A percentile compares a stretch with the other conserved stretches of the same genome.
phyloP scores from a whole-genome alignment of 805 yeast species.

The Yarrowia porcina region DNA sequence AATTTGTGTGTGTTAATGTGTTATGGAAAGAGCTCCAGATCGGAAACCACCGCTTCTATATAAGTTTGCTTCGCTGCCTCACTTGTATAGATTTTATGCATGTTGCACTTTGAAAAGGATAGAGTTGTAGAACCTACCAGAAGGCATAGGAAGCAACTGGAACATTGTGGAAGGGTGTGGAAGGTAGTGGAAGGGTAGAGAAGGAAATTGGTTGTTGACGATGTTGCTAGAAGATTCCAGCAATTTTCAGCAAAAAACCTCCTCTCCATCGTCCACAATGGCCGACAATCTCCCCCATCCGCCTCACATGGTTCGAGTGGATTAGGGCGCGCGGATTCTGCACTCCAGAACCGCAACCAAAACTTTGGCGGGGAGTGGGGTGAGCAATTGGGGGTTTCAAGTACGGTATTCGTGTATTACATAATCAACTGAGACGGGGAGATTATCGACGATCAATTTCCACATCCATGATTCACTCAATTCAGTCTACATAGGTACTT shows the following conservation, averaged over 20 bases:
- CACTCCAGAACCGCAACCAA: background rate
- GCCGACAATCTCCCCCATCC: background rate
- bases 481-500: too few species aligned
- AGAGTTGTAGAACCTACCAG: conserved; percentile 16
- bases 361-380: too few species aligned
- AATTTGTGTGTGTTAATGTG: background rate
- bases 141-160: background rate
- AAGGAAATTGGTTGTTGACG: background rate
- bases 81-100: background rate
- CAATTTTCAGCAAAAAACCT: too few species aligned
- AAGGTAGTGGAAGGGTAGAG: background rate
- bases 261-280: background rate
- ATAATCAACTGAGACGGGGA: too few species aligned
- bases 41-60: background rate
- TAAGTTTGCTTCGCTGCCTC: background rate
- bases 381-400: too few species aligned
- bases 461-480: too few species aligned
- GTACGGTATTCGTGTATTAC: too few species aligned
- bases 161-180: background rate
- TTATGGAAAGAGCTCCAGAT: background rate
- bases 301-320: conserved; percentile 11
- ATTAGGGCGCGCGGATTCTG: conserved; percentile 15
- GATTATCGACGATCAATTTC: too few species aligned
- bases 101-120: background rate
- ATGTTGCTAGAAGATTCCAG: background rate